These are phyloP conservation scores for Parastagonospora nodorum DNA, from an alignment of 2,329 filamentous ascomycete species.

Conservation along the genomic window DNA sequence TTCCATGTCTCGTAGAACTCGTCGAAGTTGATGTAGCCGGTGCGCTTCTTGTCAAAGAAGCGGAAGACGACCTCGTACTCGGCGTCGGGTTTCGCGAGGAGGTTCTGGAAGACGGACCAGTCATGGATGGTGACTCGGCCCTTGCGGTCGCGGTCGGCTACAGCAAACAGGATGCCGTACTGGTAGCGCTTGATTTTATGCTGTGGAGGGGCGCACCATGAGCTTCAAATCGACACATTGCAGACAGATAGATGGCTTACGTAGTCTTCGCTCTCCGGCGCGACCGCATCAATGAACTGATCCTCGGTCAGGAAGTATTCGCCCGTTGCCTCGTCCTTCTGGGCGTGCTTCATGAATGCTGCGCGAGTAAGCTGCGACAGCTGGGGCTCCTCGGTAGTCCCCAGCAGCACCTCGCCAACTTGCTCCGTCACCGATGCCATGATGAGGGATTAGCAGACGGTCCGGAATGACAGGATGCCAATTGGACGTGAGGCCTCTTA, in stretches of 20 bases:
- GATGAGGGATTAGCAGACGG: constrained; percentile 17
- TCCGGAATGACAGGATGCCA: constrained; percentile 23
- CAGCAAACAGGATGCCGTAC: constrained; percentile 88
- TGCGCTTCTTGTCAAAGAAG: constrained; percentile 86
- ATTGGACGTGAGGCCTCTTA: constrained; percentile 29
- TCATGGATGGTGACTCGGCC: constrained; percentile 81
- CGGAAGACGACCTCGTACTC: constrained; percentile 99
- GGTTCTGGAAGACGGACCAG: constrained; percentile 92
- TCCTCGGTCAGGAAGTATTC: constrained; percentile 80
- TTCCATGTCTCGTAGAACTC: constrained; percentile 85
- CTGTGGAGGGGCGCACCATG: constrained; percentile 55
- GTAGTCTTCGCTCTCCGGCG: constrained; percentile 85
- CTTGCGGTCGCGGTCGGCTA: constrained; percentile 78
- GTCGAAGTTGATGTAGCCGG: constrained; percentile 86
- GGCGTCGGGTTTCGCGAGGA: constrained; percentile 90
- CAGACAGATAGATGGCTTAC: constrained; percentile 60
- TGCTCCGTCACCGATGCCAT: constrained; percentile 71
- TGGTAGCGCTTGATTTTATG: constrained; percentile 98
- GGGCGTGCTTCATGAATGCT: constrained; percentile 76
- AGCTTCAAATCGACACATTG: constrained; percentile 32
- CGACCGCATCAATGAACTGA: constrained; percentile 91
- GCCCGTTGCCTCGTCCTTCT: constrained; percentile 74
- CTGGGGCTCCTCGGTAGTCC: constrained; percentile 61
- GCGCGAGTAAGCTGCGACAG: constrained; percentile 76
- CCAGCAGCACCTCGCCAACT: constrained; percentile 66